These are phyloP conservation scores for Cryphonectria carpinicola DNA, from an alignment of 2,329 filamentous ascomycete species.

Conservation along the genomic window DNA sequence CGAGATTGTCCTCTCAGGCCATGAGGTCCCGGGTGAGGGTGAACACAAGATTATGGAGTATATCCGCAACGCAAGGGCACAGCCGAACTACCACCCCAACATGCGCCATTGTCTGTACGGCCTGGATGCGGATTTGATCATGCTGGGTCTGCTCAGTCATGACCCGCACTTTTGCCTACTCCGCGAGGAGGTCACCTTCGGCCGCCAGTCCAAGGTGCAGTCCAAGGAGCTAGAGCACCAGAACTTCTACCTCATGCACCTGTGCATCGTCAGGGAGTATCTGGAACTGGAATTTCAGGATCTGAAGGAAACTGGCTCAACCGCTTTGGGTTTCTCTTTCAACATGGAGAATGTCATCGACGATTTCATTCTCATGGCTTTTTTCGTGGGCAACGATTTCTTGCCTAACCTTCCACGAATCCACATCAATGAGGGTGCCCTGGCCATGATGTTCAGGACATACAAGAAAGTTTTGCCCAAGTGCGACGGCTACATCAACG, in stretches of 20 bases:
- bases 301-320: slow-evolving; percentile 70
- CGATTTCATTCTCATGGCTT: slow-evolving; percentile 99
- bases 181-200: slow-evolving; percentile 97
- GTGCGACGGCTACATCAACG: slow-evolving; percentile 94
- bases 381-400: slow-evolving; percentile 99
- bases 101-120: slow-evolving; percentile 97
- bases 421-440: slow-evolving; percentile 96
- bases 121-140: slow-evolving; percentile 95
- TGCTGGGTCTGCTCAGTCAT: slow-evolving; percentile 95
- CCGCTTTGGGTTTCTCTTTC: slow-evolving; percentile 71
- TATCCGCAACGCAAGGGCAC: slow-evolving; percentile 95
- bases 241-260: slow-evolving; percentile 96
- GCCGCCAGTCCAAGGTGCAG: slow-evolving; percentile 82
- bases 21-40: slow-evolving; percentile 96
- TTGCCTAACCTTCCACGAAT: slow-evolving; percentile 93
- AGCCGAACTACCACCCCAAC: slow-evolving; percentile 89
- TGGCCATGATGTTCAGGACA: slow-evolving; percentile 95
- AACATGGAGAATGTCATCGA: slow-evolving; percentile 97
- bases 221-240: slow-evolving; percentile 97
- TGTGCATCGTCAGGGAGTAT: slow-evolving; percentile 97
- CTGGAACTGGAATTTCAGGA: slow-evolving; percentile 97
- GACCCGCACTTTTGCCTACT: slow-evolving; percentile 98
- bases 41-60: slow-evolving; percentile 99
- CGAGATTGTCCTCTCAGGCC: slow-evolving; percentile 93
- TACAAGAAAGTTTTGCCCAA: slow-evolving; percentile 90